Percentiles rank a stretch among this genome's conserved stretches.
phyloP scores from a whole-genome alignment of 306 rosid genomes.

The Bauhinia variegata region DNA sequence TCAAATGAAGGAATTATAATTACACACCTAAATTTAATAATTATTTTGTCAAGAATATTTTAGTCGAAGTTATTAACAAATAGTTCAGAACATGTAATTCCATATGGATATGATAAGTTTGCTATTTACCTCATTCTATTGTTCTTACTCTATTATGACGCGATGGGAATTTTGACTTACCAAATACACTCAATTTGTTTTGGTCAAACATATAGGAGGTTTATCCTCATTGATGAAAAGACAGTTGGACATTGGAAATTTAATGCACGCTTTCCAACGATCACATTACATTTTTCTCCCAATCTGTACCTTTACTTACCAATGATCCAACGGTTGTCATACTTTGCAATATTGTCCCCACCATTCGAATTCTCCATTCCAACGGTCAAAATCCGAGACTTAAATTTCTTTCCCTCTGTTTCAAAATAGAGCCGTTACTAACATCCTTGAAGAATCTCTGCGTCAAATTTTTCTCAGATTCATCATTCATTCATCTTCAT shows the following conservation, averaged over 20 bases:
- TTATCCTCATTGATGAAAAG: background rate
- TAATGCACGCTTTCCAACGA: constrained; percentile 39
- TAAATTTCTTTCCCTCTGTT: constrained; percentile 24
- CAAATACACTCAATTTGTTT: no score
- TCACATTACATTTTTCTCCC: constrained; percentile 4
- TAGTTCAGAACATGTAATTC: no score
- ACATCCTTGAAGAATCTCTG: constrained; percentile 27
- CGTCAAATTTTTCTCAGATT: constrained; percentile 19
- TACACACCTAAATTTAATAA: no score
- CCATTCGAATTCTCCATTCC: constrained; percentile 11
- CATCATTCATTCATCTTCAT: constrained; percentile 4
- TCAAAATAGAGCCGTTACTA: constrained; percentile 64
- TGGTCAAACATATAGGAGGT: no score
- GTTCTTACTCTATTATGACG: no score
- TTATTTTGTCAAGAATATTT: no score
- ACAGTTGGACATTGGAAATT: background rate
- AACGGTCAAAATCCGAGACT: constrained; percentile 43
- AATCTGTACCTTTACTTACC: background rate
- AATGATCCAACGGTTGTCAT: constrained; percentile 54
- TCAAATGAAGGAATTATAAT: no score
- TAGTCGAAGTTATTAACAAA: no score
- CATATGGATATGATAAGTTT: no score
- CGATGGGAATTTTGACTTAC: no score
- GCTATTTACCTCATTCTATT: no score
- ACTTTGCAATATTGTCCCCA: background rate